Percentiles rank a stretch among this genome's conserved stretches.
Conservation (phyloP, 371 early-diverging fungal species). For the Mucor sp. region DNA sequence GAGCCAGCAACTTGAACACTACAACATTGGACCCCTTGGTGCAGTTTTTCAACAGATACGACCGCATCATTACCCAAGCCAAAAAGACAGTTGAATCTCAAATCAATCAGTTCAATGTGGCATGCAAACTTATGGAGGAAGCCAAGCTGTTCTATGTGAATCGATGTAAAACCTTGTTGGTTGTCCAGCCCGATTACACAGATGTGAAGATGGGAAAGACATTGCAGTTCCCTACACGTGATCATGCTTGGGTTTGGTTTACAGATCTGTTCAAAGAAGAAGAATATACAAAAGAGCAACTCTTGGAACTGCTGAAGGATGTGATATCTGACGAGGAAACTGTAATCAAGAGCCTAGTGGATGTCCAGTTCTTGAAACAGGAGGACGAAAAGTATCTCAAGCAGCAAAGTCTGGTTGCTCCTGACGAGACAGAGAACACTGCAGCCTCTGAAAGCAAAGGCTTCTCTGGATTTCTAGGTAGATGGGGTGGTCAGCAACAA, state of each 20-base stretch:
- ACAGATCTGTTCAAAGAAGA: neutral
- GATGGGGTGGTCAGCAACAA: constrained; percentile 21
- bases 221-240: constrained; percentile 17
- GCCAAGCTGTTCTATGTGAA: constrained; percentile 10
- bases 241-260: constrained; percentile 13
- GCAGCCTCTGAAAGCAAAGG: neutral
- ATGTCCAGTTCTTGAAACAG: neutral
- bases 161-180: constrained; percentile 20
- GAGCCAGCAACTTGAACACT: constrained; percentile 61
- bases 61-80: constrained; percentile 51
- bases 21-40: constrained; percentile 65
- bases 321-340: neutral
- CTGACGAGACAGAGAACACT: neutral
- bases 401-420: neutral
- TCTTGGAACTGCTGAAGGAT: neutral
- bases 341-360: neutral
- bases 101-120: constrained; percentile 42
- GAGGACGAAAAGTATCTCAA: neutral
- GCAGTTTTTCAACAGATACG: constrained; percentile 52
- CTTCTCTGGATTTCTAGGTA: constrained; percentile 19
- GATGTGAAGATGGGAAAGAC: constrained; percentile 2
- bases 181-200: constrained; percentile 14
- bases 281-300: neutral
- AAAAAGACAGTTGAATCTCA: constrained; percentile 54
- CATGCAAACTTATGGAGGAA: constrained; percentile 14